phyloP scores from a whole-genome alignment of 495 filamentous ascomycete species.

The Aspergillus baeticus region DNA sequence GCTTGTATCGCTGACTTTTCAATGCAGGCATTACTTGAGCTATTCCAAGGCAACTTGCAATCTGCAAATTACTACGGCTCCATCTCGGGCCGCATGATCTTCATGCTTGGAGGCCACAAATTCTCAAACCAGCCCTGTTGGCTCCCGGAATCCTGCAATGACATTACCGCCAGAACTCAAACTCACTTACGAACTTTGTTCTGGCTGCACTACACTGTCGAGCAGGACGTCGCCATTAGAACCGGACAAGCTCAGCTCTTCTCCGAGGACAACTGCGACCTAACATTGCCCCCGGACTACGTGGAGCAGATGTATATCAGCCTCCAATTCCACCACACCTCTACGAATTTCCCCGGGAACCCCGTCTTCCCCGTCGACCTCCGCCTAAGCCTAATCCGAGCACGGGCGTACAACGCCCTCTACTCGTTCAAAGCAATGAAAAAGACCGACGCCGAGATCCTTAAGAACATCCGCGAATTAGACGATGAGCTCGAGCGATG shows the following conservation, averaged over 20 bases:
- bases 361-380: slow-evolving; percentile 49
- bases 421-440: slow-evolving; percentile 46
- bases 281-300: slow-evolving; percentile 49
- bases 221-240: slow-evolving; percentile 50
- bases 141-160: neutral
- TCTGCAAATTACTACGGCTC: slow-evolving; percentile 42
- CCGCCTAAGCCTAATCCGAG: slow-evolving; percentile 50
- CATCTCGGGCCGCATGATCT: slow-evolving; percentile 43
- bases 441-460: slow-evolving; percentile 52
- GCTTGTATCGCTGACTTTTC: neutral
- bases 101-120: slow-evolving; percentile 47
- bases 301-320: slow-evolving; percentile 31
- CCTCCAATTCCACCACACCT: slow-evolving; percentile 22
- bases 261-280: slow-evolving; percentile 52
- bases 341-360: slow-evolving; percentile 23
- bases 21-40: slow-evolving; percentile 39
- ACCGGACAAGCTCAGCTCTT: slow-evolving; percentile 53
- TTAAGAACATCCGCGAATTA: slow-evolving; percentile 51
- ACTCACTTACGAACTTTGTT: slow-evolving; percentile 48
- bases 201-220: slow-evolving; percentile 52
- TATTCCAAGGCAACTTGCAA: slow-evolving; percentile 45
- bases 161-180: slow-evolving; percentile 18
- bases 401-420: slow-evolving; percentile 43
- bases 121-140: slow-evolving; percentile 7
- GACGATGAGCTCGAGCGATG: slow-evolving; percentile 53